Evolutionary conservation across 371 early-diverging fungal species (phyloP).

Genomic region (Globomyces sp.): DNA sequence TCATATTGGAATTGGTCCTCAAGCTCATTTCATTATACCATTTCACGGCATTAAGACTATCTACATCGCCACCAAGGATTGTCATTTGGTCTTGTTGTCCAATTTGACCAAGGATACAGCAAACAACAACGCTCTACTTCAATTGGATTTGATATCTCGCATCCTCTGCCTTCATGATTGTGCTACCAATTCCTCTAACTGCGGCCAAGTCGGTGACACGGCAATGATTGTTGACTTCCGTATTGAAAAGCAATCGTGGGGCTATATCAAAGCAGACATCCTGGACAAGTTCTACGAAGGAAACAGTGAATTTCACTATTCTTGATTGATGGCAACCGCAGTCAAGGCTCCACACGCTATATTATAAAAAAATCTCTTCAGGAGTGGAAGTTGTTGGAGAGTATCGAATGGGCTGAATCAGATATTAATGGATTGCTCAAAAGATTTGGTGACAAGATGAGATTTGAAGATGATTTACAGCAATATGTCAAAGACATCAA

Average conservation of each 20-base stretch:
- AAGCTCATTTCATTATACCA: conserved; percentile 19
- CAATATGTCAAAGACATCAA: not conserved
- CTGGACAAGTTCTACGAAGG: conserved; percentile 20
- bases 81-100: conserved; percentile 20
- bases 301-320: conserved; percentile 23
- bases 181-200: conserved; percentile 23
- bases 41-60: conserved; percentile 15
- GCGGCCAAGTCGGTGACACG: conserved; percentile 21
- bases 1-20: conserved; percentile 20
- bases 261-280: conserved; percentile 22
- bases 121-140: conserved; percentile 17
- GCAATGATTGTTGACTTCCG: conserved; percentile 27
- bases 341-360: conserved; percentile 7
- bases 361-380: conserved; percentile 23
- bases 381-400: conserved; percentile 15
- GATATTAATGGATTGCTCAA: not conserved
- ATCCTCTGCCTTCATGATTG: conserved; percentile 27
- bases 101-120: conserved; percentile 21
- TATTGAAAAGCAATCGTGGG: conserved; percentile 21
- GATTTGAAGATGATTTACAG: not conserved
- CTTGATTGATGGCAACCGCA: conserved; percentile 22
- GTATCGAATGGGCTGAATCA: not conserved
- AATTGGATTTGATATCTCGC: conserved; percentile 28
- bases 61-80: conserved; percentile 26
- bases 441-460: not conserved